Evolutionary conservation across 1,284 basidiomycete species (phyloP), one percentile per base, ranked within the genome.

Genomic region (Cutaneotrichosporon curvatum): DNA sequence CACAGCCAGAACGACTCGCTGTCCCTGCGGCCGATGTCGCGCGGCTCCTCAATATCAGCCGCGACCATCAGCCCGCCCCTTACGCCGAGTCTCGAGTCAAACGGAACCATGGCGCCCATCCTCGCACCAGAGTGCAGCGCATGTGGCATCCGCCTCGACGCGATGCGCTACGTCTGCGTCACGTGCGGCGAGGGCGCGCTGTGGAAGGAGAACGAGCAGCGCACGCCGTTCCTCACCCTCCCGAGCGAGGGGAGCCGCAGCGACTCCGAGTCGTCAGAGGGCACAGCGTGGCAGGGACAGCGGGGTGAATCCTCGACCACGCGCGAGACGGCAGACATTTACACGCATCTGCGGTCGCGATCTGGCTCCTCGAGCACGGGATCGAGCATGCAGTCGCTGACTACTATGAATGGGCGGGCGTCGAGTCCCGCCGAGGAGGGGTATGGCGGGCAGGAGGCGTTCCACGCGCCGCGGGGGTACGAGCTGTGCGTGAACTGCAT

Each of bases 151-250:
- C 62, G 81, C 4, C 74, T 94, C 9, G 83, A 88, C 48, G 77
- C 80, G 18, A 81, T 91, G 68, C 82, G 86, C 40, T 92, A 92
- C 63, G 82, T 90, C 14, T 94, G 88, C 61, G 78, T 81, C 7
- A 83, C 81, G 19, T 92, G 88, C 59, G 87, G 88, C 12, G 84
- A 86, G 81, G 71, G 59, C 2, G 62, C 68, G 18, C 61, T 63
- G 58, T 68, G 64, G 66, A 58, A 58, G 16, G 67, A 61, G 22
- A 58, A 65, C 25, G 62, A 60, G 1, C 47, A 51, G 8, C 60
- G 61, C 50, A 46, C 56, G 4, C 47, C 50, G 2, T 62, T 63
- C 31, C n/a, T 45, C 16, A 34, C 43, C 4, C 43, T 16, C 25
- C 19, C 36, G n/a, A 23, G 33, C 10, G 28, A 16, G 10, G 28